Base-by-base conservation (phyloP, 108 stramenopile species). In the Stephanodiscus triporus region DNA sequence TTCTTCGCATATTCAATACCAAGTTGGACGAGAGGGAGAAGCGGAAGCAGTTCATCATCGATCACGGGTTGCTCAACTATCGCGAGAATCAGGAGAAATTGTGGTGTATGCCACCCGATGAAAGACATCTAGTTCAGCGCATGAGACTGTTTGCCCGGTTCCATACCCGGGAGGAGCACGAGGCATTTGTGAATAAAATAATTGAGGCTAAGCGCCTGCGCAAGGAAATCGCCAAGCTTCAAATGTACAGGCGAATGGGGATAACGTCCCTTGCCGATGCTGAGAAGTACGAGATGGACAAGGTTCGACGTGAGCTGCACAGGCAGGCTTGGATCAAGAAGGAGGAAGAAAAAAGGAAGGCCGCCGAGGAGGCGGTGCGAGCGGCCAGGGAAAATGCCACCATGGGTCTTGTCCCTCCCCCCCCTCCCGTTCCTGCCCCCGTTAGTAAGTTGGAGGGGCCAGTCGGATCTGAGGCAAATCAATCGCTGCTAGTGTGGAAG, bases 201-300 rank as follows among this genome's bases (percentile, higher is more conserved):
- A 70, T 97, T 17, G 83, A 89, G 60, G 94, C 95, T 7, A 91
- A 94, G 69, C 71, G 85, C 34, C 79, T 97, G 19, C 86, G 96
- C 38, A 95, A 95, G 71, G 95, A 96, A 72, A 98, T 98, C 74
- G 95, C 94, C 72, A 92, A 93, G 68, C 89, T 98, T 48, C 92
- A 96, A 89, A 91, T 88, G 85, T 96, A 93, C 72, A 90, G 92
- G 32, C 83, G 91, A 7, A 83, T 96, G 66, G 95, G 95, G 34
- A 91, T 96, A 34, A 79, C 66, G 4, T 82, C 93, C 19, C 68
- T 92, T 38, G 88, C 86, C 0, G 92, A 96, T 73, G 95, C 90
- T 7, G 92, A 96, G 82, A 84, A 83, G 69, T 96, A 89, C 69
- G 95, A 94, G 68, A 77, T 91, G 14, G 94, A 92, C 72, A 91